These are phyloP conservation scores for Orbilia javanica DNA, from an alignment of 2,329 filamentous ascomycete genomes.

Conservation along the genomic window DNA sequence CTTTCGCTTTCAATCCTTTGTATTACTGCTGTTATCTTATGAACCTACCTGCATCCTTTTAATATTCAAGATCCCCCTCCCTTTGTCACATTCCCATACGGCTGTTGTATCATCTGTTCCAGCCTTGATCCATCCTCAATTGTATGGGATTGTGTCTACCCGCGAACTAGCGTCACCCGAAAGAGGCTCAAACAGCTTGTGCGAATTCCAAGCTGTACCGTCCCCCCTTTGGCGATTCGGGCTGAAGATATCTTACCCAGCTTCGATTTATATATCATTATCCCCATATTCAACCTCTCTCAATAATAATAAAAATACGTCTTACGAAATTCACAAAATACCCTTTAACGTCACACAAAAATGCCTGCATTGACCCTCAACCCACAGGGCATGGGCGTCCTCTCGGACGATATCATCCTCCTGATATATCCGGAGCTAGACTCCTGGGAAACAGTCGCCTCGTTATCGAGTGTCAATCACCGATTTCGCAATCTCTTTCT, in stretches of 20 bases:
- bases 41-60: background rate
- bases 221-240: background rate
- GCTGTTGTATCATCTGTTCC: slow-evolving; percentile 48
- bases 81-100: slow-evolving; percentile 6
- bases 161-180: slow-evolving; percentile 1
- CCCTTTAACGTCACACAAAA: background rate
- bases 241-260: slow-evolving; percentile 50
- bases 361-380: slow-evolving; percentile 41
- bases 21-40: slow-evolving; percentile 12
- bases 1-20: slow-evolving; percentile 48
- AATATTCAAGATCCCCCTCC: background rate
- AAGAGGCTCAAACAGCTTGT: slow-evolving; percentile 40
- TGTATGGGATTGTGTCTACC: background rate
- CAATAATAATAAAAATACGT: background rate
- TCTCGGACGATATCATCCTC: slow-evolving; percentile 52
- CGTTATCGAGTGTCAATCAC: slow-evolving; percentile 56
- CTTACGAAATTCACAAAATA: slow-evolving; percentile 14
- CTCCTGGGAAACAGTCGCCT: slow-evolving; percentile 51
- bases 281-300: background rate
- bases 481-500: slow-evolving; percentile 49
- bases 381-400: slow-evolving; percentile 32
- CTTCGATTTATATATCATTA: slow-evolving; percentile 7
- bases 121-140: slow-evolving; percentile 30
- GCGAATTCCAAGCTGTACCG: slow-evolving; percentile 51
- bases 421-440: slow-evolving; percentile 55